These are phyloP conservation scores for Basidiobolus meristosporus DNA, from an alignment of 371 early-diverging fungal genomes.

Conservation along the genomic window DNA sequence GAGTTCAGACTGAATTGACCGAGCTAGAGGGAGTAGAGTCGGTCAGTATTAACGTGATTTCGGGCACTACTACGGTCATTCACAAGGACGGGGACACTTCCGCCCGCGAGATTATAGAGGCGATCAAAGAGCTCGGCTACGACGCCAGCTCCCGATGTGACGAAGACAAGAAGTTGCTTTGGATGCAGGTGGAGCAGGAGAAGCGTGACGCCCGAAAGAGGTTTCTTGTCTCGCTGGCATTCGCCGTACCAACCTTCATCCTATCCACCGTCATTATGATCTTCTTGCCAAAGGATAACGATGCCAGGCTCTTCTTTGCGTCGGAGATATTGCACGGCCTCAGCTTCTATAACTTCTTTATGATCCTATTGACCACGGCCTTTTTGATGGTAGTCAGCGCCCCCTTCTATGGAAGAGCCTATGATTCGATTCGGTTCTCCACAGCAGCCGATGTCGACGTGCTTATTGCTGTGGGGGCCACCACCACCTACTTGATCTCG, in stretches of 20 bases:
- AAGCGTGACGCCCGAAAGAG: not conserved
- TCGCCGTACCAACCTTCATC: constrained; percentile 4
- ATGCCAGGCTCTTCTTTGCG: not conserved
- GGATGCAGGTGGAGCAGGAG: constrained; percentile 1
- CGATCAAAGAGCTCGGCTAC: constrained; percentile 69
- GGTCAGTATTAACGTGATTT: not conserved
- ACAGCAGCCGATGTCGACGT: constrained; percentile 46
- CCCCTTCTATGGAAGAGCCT: constrained; percentile 47
- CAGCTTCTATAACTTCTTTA: constrained; percentile 1
- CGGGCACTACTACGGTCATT: too few relatives aligned
- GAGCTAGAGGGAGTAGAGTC: not conserved
- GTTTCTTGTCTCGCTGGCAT: constrained; percentile 1
- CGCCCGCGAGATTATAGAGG: constrained; percentile 54
- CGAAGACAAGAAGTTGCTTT: constrained; percentile 53
- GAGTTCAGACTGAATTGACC: too few relatives aligned
- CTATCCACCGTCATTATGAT: constrained; percentile 3
- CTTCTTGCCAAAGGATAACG: constrained; percentile 1
- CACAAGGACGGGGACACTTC: too few relatives aligned
- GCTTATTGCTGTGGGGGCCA: constrained; percentile 35
- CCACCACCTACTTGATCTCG: constrained; percentile 33
- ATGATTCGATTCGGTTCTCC: constrained; percentile 26
- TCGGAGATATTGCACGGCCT: constrained; percentile 3
- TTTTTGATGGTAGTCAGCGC: constrained; percentile 14
- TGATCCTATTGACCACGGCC: constrained; percentile 2
- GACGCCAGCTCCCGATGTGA: constrained; percentile 56